Evolutionary conservation across 306 rosid genomes (phyloP).

Genomic region (Rubus parviflorus): DNA sequence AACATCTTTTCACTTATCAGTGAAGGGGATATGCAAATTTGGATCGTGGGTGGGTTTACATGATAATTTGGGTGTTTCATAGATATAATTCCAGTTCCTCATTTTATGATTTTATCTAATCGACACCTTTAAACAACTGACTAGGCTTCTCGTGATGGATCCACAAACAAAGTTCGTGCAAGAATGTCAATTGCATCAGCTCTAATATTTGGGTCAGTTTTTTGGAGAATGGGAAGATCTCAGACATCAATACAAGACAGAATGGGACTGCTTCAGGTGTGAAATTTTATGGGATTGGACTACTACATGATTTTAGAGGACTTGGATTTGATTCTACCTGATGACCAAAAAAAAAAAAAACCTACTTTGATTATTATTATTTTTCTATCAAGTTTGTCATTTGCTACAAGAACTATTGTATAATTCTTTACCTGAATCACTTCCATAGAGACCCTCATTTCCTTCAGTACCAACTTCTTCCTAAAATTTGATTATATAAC

Average conservation of each 20-base stretch:
- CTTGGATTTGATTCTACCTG: background rate
- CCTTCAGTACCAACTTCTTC: background rate
- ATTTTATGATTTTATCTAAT: constrained; percentile 33
- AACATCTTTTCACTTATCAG: constrained; percentile 7
- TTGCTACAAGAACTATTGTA: background rate
- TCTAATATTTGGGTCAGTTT: constrained; percentile 85
- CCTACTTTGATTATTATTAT: background rate
- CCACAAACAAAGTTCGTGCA: constrained; percentile 90
- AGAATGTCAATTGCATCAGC: constrained; percentile 94
- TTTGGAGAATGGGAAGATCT: constrained; percentile 94
- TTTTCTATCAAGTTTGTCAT: background rate
- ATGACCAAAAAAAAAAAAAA: background rate
- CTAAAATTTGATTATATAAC: background rate
- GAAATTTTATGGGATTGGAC: constrained; percentile 21
- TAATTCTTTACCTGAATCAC: constrained; percentile 3
- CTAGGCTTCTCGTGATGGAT: constrained; percentile 88
- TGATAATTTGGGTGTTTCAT: background rate
- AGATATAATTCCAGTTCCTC: constrained; percentile 28
- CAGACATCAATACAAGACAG: constrained; percentile 98
- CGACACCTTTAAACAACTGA: constrained; percentile 25
- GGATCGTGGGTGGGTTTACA: constrained; percentile 17
- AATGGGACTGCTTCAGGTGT: constrained; percentile 99
- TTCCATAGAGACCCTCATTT: background rate
- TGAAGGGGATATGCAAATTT: constrained; percentile 13
- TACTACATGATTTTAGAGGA: background rate